Conservation (phyloP, 148 eudicot genomes). For the Chenopodium album region DNA sequence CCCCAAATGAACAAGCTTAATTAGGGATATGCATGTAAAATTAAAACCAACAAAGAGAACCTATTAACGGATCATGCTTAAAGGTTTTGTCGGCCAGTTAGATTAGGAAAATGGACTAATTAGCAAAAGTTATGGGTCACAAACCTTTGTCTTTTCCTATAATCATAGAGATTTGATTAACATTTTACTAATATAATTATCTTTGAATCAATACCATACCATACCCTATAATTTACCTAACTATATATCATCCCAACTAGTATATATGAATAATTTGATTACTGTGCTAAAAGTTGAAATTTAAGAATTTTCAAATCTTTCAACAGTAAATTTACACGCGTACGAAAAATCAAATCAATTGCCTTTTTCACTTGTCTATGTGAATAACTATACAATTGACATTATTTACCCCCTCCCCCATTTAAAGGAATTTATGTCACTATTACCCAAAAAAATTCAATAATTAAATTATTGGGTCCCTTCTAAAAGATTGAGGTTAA, state of each 20-base stretch:
- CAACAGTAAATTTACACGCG: background rate
- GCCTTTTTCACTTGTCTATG: conserved; percentile 10
- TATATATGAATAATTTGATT: background rate
- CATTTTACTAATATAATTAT: background rate
- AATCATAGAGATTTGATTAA: conserved; percentile 30
- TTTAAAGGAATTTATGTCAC: background rate
- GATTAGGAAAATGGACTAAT: conserved; percentile 20
- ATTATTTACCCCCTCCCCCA: conserved; percentile 1
- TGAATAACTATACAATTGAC: background rate
- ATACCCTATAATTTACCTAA: conserved; percentile 17
- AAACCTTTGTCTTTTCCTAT: conserved; percentile 23
- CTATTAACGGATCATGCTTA: conserved; percentile 28
- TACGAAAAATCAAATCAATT: conserved; percentile 22
- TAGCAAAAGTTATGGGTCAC: conserved; percentile 9
- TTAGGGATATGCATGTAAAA: conserved; percentile 20
- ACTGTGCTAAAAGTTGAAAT: conserved; percentile 6
- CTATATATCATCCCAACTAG: background rate
- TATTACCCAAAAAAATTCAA: background rate
- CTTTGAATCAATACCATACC: conserved; percentile 32
- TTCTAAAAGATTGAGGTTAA: background rate
- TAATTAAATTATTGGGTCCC: background rate
- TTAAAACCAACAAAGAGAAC: conserved; percentile 25
- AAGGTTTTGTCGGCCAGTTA: conserved; percentile 38
- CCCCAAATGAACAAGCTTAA: conserved; percentile 1
- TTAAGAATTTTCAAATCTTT: background rate